Conservation (phyloP, 345 rosid genomes). For the Eucalyptus pauciflora region DNA sequence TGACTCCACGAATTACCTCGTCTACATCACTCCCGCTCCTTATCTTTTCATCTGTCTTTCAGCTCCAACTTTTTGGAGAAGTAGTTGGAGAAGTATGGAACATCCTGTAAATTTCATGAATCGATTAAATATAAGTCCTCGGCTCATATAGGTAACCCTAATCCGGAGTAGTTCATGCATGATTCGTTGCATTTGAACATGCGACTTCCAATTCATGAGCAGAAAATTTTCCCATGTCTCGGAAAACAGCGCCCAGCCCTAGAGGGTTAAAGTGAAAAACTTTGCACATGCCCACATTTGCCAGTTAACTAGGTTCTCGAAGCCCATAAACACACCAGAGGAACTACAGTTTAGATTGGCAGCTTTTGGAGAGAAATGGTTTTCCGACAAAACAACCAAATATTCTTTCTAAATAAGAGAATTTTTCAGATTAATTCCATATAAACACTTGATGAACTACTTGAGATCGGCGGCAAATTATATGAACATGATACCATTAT, state of each 20-base stretch:
- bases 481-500: background rate
- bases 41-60: background rate
- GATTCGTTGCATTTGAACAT: background rate
- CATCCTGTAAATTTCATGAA: background rate
- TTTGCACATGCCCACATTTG: background rate
- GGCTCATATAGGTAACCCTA: background rate
- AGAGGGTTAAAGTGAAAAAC: background rate
- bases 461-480: background rate
- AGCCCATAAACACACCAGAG: background rate
- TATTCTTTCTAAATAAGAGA: background rate
- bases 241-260: background rate
- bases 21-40: background rate
- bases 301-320: background rate
- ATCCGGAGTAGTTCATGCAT: background rate
- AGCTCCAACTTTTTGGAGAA: background rate
- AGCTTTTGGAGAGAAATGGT: background rate
- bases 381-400: background rate
- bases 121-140: background rate
- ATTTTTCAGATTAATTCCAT: background rate
- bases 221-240: background rate
- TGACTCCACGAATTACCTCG: background rate
- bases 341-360: background rate
- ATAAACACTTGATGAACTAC: background rate
- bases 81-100: background rate
- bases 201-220: background rate